Evolutionary conservation across 306 rosid species (phyloP).

Genomic region (Sphenostylis stenocarpa): DNA sequence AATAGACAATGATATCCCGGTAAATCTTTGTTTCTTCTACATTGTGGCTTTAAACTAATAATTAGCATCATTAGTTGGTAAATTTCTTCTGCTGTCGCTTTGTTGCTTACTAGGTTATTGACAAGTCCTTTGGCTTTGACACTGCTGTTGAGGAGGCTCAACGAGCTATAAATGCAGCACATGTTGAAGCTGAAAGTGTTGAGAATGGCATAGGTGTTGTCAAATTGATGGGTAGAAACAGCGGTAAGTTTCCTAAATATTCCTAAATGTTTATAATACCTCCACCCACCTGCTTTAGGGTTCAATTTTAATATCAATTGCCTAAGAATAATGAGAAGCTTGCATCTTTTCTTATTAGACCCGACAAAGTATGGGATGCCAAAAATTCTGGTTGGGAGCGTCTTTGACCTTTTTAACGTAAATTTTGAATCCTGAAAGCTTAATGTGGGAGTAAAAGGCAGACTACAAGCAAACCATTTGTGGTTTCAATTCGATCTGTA

Average conservation of each 20-base stretch:
- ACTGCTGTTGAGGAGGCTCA: conserved; percentile 99
- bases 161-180: conserved; percentile 98
- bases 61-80: conserved; percentile 14
- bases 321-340: conserved; percentile 10
- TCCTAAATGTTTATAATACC: not conserved
- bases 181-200: conserved; percentile 86
- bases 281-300: not conserved
- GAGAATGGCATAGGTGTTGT: conserved; percentile 94
- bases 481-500: not conserved
- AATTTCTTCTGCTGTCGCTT: not conserved
- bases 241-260: conserved; percentile 61
- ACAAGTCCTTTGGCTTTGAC: conserved; percentile 93
- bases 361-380: not conserved
- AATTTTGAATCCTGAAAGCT: not conserved
- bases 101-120: conserved; percentile 67
- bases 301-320: conserved; percentile 1
- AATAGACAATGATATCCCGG: conserved; percentile 93
- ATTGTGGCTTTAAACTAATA: not conserved
- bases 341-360: conserved; percentile 7
- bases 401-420: not conserved
- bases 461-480: not conserved
- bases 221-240: conserved; percentile 93
- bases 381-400: not conserved
- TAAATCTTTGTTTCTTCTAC: conserved; percentile 32
- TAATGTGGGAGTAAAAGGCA: not conserved